phyloP scores from a whole-genome alignment of 495 filamentous ascomycete species.

The Amniculicola lignicola region DNA sequence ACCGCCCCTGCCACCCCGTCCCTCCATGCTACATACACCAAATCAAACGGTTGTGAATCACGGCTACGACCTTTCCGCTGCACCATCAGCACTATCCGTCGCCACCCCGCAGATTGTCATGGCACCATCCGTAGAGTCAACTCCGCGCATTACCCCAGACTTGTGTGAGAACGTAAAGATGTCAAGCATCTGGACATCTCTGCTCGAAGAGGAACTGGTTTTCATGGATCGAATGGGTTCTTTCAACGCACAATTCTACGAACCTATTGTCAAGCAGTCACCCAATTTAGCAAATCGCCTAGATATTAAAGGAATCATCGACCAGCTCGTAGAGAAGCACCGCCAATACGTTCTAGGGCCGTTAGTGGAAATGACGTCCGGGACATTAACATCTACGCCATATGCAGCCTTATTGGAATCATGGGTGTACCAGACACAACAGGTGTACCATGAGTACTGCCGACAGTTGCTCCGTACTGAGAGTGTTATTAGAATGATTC shows the following conservation, averaged over 20 bases:
- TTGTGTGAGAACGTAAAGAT: constrained; percentile 5
- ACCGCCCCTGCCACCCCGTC: constrained; percentile 17
- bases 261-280: constrained; percentile 7
- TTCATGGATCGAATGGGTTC: constrained; percentile 13
- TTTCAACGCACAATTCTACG: constrained; percentile 11
- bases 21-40: neutral
- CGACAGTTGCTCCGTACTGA: constrained; percentile 15
- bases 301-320: neutral
- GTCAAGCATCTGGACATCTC: constrained; percentile 4
- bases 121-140: neutral
- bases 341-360: constrained; percentile 5
- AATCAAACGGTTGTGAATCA: neutral
- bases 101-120: neutral
- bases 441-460: constrained; percentile 2
- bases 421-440: constrained; percentile 13
- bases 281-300: constrained; percentile 16
- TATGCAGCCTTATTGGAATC: constrained; percentile 4
- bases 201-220: constrained; percentile 4
- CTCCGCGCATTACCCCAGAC: neutral
- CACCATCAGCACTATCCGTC: neutral
- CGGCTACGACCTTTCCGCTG: neutral
- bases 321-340: constrained; percentile 8
- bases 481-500: constrained; percentile 9
- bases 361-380: neutral
- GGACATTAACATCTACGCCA: constrained; percentile 1